Evolutionary conservation across 352 stramenopile genomes (phyloP), one percentile per base, ranked within the genome.

Genomic region (Phytophthora tentaculata): DNA sequence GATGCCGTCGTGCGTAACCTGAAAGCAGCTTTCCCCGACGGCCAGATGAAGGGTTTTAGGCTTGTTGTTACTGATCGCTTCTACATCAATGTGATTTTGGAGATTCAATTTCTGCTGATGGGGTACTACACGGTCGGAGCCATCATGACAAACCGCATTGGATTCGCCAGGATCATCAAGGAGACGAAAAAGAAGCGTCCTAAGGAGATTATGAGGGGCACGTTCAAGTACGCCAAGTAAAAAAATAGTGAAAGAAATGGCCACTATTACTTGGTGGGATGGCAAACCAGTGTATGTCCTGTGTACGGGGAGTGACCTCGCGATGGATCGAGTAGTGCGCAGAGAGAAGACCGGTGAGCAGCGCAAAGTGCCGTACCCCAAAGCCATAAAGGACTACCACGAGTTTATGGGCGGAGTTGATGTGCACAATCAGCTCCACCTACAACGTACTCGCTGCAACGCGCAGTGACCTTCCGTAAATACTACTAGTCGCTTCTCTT

Each of bases 81-180:
- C 48, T 65, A 65, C 23, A 58, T 48, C n/a, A 45, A 10, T 45
- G 47, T 65, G 1, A 23, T 32, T 0, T 35, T 65, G 1, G 58
- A 32, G 1, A 52, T 65, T n/a, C 23, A 58, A 24, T 37, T 57
- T 24, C 57, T 7, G n/a, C 5, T 58, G 48, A 54, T 65, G 47
- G 58, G 58, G 8, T 65, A 53, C 22, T 57, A 53, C 35, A 64
- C 37, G 1, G n/a, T 65, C 7, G 57, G 47, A n/a, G 45, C 47
- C 2, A 57, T 64, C 45, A 51, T 51, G 57, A 64, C 47, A n/a
- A 57, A 64, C 24, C 32, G 45, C 1, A 57, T 57, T 12, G 47
- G 32, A 6, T 57, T 51, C 20, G 29, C 47, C 0, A 5, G 2
- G 13, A 56, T 17, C 14, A 41, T 64, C 32, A 57, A 45, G 23